Evolutionary conservation across 768 basidiomycete genomes (phyloP).

Genomic region (Suillus subalutaceus): DNA sequence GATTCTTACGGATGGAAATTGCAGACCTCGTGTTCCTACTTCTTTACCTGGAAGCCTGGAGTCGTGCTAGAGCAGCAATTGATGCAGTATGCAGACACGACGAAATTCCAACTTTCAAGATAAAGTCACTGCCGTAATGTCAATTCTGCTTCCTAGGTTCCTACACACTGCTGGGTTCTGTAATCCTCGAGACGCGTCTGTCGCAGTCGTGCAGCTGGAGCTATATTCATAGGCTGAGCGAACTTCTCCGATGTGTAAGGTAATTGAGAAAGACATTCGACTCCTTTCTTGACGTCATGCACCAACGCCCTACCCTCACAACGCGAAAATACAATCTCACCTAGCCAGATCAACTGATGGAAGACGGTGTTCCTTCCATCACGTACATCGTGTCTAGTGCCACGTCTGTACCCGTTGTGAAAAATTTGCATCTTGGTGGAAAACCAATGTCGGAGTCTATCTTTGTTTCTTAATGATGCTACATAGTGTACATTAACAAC

Average conservation of each 20-base stretch:
- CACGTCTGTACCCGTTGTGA: background rate
- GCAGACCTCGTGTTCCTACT: conserved; percentile 10
- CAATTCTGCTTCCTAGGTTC: background rate
- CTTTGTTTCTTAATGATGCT: background rate
- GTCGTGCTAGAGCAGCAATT: conserved; percentile 15
- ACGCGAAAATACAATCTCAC: background rate
- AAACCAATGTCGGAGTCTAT: background rate
- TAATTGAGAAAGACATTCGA: background rate
- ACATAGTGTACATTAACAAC: background rate
- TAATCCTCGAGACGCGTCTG: background rate
- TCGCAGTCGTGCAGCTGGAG: background rate
- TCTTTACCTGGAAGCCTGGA: conserved; percentile 12
- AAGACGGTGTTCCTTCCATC: background rate
- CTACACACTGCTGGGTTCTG: background rate
- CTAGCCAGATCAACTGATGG: background rate
- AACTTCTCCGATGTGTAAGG: background rate
- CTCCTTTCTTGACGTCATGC: background rate
- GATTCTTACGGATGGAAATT: background rate
- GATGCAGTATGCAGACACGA: background rate
- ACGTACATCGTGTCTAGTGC: background rate
- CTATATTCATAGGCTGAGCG: background rate
- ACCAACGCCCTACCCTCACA: no score
- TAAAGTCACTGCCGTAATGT: background rate
- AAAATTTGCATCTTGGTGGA: background rate
- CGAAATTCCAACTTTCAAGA: background rate